Evolutionary conservation across 2,329 filamentous ascomycete species (phyloP).

Genomic region (Xylariaceae sp.): DNA sequence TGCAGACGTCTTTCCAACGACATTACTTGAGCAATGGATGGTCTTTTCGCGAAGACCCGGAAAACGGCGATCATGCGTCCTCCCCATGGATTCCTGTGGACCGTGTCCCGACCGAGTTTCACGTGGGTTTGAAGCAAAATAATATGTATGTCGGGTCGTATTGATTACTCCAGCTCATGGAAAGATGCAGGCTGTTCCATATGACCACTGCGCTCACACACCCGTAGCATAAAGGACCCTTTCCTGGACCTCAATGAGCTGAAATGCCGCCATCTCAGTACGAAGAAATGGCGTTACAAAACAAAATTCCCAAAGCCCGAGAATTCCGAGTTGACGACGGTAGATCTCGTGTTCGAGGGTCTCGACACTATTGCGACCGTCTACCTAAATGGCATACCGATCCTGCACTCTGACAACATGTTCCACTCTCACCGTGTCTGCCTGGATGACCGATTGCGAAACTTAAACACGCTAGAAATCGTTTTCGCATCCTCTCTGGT

Average conservation of each 20-base stretch:
- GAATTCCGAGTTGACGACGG: constrained; percentile 22
- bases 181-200: neutral
- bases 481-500: constrained; percentile 51
- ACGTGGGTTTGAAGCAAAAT: constrained; percentile 36
- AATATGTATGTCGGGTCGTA: constrained; percentile 28
- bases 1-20: constrained; percentile 8
- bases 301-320: constrained; percentile 32
- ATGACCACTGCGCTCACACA: constrained; percentile 6
- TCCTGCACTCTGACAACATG: constrained; percentile 58
- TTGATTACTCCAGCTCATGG: neutral
- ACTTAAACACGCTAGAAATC: constrained; percentile 48
- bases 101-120: constrained; percentile 35
- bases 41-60: constrained; percentile 7
- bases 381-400: constrained; percentile 46
- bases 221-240: constrained; percentile 46
- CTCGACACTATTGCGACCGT: constrained; percentile 60
- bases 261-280: constrained; percentile 55
- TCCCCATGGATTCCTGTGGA: constrained; percentile 33
- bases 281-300: constrained; percentile 56
- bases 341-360: constrained; percentile 56
- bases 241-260: constrained; percentile 59
- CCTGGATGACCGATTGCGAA: constrained; percentile 40
- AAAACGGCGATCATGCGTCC: constrained; percentile 2
- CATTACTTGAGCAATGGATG: constrained; percentile 10
- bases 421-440: constrained; percentile 54